Evolutionary conservation across 805 yeast species (phyloP).

Genomic region (Candida ulmi): DNA sequence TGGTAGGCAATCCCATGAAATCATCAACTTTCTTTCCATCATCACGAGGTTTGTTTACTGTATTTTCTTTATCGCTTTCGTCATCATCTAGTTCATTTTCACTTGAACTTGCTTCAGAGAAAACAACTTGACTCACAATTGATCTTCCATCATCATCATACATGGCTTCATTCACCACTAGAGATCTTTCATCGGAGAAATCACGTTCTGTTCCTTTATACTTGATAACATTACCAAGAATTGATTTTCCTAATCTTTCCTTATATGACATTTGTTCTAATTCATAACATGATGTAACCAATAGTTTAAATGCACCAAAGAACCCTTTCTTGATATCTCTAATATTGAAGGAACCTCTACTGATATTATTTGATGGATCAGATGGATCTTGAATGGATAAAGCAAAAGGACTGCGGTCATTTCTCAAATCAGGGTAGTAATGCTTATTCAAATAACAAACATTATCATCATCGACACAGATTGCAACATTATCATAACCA

Average conservation of each 20-base stretch:
- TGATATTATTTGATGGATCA: slow-evolving; percentile 76
- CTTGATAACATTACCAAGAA: slow-evolving; percentile 74
- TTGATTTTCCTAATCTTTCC: slow-evolving; percentile 62
- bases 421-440: slow-evolving; percentile 40
- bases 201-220: slow-evolving; percentile 71
- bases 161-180: slow-evolving; percentile 57
- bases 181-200: slow-evolving; percentile 66
- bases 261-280: slow-evolving; percentile 61
- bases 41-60: slow-evolving; percentile 10
- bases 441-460: slow-evolving; percentile 56
- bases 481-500: slow-evolving; percentile 73
- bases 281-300: slow-evolving; percentile 71
- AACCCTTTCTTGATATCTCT: slow-evolving; percentile 79
- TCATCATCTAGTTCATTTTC: slow-evolving; percentile 11
- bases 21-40: slow-evolving; percentile 12
- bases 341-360: slow-evolving; percentile 78
- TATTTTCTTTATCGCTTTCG: no score
- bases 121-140: slow-evolving; percentile 9
- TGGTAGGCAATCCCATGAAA: slow-evolving; percentile 22
- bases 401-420: slow-evolving; percentile 53
- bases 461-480: slow-evolving; percentile 53
- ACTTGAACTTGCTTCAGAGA: slow-evolving; percentile 8
- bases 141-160: slow-evolving; percentile 24
- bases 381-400: slow-evolving; percentile 87
- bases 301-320: slow-evolving; percentile 78